Base-by-base conservation (phyloP, 2,329 filamentous ascomycete genomes). In the Aciculosporium take region DNA sequence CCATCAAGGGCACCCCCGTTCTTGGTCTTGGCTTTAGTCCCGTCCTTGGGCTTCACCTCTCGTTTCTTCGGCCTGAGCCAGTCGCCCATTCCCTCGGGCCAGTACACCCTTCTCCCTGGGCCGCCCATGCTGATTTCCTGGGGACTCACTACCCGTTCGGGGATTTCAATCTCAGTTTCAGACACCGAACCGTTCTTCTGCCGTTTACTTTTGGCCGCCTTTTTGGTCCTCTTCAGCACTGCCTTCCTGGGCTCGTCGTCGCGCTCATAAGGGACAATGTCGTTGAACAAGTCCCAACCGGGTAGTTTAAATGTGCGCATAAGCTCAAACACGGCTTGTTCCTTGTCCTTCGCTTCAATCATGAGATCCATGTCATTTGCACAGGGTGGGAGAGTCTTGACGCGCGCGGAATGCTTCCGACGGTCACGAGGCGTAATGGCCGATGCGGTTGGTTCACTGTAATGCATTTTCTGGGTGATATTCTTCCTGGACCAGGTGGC, bases 331-430 rank as follows among this genome's bases (percentile, higher is more conserved):
- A 95, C 86, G 0, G 89, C 87, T 59, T 96, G 89, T 57, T 96
- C 89, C 61, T 96, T 96, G 56, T 95, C 89, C 58, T 96, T 96
- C 37, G 89, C 89, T 63, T 96, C 89, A 45, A 96, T 95, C 89
- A 96, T 96, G n/a, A 96, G 68, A 55, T 95, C 89, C 81, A 93
- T 91, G 25, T 82, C 79, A 1, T 75, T 66, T 4, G 79, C 70
- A 52, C 89, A 95, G 0, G 89, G 88, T 1, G 89, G 89, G 1
- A 96, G 61, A 1, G 79, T 83, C 48, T 71, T 71, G 2, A 94
- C 86, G 7, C 89, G 74, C 0, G 85, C 72, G 28, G 79, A 86
- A 55, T 96, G 89, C 60, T 94, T 95, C 44, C 89, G 74, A 23
- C 88, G 70, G 49, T 94, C 81, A 0, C 77, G 72, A 0, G 72